Evolutionary conservation across 768 basidiomycete genomes (phyloP).

Genomic region (Nidula microcarpa): DNA sequence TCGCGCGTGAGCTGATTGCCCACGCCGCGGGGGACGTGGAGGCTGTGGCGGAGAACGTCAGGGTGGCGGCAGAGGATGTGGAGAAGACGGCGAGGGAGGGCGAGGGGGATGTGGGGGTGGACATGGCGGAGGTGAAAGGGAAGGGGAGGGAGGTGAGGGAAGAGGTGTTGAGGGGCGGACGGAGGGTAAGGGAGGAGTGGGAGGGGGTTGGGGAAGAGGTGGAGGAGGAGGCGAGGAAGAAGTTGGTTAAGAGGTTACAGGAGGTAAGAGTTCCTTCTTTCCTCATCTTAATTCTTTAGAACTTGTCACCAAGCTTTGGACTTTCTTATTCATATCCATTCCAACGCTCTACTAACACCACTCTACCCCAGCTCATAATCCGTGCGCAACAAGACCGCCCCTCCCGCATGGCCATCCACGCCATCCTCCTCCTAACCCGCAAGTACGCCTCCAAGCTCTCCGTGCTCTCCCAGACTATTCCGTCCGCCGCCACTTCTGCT

Average conservation of each 20-base stretch:
- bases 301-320: not conserved
- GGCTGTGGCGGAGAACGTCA: slow-evolving; percentile 17
- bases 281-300: not conserved
- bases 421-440: slow-evolving; percentile 23
- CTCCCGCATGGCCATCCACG: slow-evolving; percentile 23
- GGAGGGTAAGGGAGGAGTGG: slow-evolving; percentile 14
- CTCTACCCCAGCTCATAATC: slow-evolving; percentile 7
- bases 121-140: slow-evolving; percentile 13
- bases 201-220: slow-evolving; percentile 13
- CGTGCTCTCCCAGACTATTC: slow-evolving; percentile 9
- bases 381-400: slow-evolving; percentile 26
- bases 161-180: slow-evolving; percentile 3
- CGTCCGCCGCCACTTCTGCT: not conserved
- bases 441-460: slow-evolving; percentile 26
- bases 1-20: slow-evolving; percentile 25
- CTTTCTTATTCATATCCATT: slow-evolving; percentile 11
- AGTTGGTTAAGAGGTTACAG: slow-evolving; percentile 22
- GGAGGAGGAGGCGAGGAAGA: slow-evolving; percentile 14
- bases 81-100: slow-evolving; percentile 14
- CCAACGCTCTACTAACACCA: not conserved
- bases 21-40: slow-evolving; percentile 29
- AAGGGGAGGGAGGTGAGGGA: slow-evolving; percentile 13
- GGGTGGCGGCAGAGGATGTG: slow-evolving; percentile 11
- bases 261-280: slow-evolving; percentile 18
- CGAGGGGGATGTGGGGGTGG: slow-evolving; percentile 10